Conservation (phyloP, 1,139 yeast species). For the Ashbya aceris region DNA sequence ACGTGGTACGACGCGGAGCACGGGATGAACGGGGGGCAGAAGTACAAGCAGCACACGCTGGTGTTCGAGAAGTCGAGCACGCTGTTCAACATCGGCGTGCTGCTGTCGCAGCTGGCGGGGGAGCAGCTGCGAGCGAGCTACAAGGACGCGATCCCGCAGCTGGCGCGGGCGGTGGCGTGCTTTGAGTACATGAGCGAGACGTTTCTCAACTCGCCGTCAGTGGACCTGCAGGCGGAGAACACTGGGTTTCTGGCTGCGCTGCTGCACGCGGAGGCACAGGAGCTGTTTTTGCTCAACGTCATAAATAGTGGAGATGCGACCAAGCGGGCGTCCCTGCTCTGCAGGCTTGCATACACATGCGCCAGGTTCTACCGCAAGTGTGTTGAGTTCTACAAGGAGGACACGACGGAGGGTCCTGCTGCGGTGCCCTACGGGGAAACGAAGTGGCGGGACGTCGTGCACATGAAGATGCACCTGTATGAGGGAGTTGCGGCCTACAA, state of each 20-base stretch:
- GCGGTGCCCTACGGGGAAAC: slow-evolving; percentile 32
- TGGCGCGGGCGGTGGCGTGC: slow-evolving; percentile 77
- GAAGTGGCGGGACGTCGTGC: slow-evolving; percentile 36
- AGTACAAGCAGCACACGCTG: slow-evolving; percentile 52
- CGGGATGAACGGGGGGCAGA: slow-evolving; percentile 32
- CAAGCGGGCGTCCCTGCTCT: slow-evolving; percentile 53
- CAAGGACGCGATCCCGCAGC: slow-evolving; percentile 51
- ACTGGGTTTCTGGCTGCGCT: slow-evolving; percentile 55
- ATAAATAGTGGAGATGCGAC: slow-evolving; percentile 33
- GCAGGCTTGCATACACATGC: slow-evolving; percentile 63
- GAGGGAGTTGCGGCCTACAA: slow-evolving; percentile 40
- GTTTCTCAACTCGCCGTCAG: slow-evolving; percentile 83
- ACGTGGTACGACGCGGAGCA: slow-evolving; percentile 70
- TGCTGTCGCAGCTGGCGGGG: slow-evolving; percentile 42
- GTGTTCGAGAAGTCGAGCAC: slow-evolving; percentile 88
- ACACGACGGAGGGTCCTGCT: slow-evolving; percentile 44
- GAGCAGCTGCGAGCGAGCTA: slow-evolving; percentile 36
- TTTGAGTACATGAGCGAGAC: slow-evolving; percentile 65
- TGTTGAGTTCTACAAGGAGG: slow-evolving; percentile 35
- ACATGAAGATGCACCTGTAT: slow-evolving; percentile 38
- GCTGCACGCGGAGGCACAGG: slow-evolving; percentile 84
- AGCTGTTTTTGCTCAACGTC: slow-evolving; percentile 61
- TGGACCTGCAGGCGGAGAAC: slow-evolving; percentile 64
- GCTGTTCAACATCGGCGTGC: slow-evolving; percentile 63
- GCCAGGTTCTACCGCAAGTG: slow-evolving; percentile 49